Conservation (phyloP, 805 yeast genomes). For the Candida khao-thaluensis region DNA sequence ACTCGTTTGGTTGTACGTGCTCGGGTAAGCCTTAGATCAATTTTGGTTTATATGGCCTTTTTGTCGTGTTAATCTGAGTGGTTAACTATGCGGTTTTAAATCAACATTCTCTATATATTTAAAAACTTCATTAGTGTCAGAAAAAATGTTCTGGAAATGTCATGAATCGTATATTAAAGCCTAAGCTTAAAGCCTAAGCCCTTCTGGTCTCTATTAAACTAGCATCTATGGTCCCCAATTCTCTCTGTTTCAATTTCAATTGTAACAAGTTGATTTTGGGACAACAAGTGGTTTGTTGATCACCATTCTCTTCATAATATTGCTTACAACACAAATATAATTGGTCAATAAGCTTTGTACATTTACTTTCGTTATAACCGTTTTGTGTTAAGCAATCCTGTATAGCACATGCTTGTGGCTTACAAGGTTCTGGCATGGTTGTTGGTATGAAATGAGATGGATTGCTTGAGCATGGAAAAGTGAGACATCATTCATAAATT, state of each 20-base stretch:
- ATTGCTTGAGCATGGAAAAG: constrained; percentile 4
- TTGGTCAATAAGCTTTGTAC: constrained; percentile 65
- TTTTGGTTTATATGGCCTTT: constrained; percentile 49
- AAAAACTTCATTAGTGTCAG: too few species aligned
- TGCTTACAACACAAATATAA: constrained; percentile 72
- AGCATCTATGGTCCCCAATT: constrained; percentile 59
- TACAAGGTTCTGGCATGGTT: constrained; percentile 50
- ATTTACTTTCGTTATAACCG: constrained; percentile 70
- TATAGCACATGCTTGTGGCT: constrained; percentile 77
- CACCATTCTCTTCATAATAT: constrained; percentile 62
- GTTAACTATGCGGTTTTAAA: constrained; percentile 72
- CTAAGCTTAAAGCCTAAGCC: too few species aligned
- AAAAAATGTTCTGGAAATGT: too few species aligned
- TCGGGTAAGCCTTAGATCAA: constrained; percentile 89
- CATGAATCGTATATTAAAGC: too few species aligned
- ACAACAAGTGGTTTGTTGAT: constrained; percentile 68
- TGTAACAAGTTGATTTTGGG: constrained; percentile 65
- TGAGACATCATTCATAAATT: neutral
- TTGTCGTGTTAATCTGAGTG: constrained; percentile 52
- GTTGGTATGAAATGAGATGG: neutral
- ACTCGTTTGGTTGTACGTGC: constrained; percentile 65
- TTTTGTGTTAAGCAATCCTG: constrained; percentile 69
- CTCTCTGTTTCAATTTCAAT: constrained; percentile 65
- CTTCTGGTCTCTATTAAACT: constrained; percentile 31
- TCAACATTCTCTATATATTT: constrained; percentile 43